These are phyloP conservation scores for Blastobotrys parvus DNA, from an alignment of 805 yeast genomes.

Conservation along the genomic window DNA sequence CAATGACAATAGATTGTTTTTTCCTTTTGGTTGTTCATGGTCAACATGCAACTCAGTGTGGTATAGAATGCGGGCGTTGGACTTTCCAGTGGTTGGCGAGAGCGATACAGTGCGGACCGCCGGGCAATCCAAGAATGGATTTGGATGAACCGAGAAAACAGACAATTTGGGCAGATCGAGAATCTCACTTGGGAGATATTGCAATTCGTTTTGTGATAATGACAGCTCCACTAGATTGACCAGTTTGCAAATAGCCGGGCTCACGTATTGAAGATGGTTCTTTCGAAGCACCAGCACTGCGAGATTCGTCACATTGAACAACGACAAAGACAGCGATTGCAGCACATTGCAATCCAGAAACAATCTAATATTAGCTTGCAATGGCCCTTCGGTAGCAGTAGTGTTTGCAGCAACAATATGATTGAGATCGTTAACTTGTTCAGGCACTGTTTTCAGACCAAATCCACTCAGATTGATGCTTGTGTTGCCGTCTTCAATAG, in stretches of 20 bases:
- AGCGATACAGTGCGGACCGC: too few relatives aligned
- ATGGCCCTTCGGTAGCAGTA: constrained; percentile 11
- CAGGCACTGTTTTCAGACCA: constrained; percentile 26
- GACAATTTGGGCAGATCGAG: constrained; percentile 21
- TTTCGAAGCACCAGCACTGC: constrained; percentile 29
- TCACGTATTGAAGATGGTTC: constrained; percentile 26
- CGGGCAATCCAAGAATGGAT: constrained; percentile 21
- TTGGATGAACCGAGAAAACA: constrained; percentile 29
- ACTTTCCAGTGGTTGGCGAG: too few relatives aligned
- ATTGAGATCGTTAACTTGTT: constrained; percentile 28
- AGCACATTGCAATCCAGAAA: constrained; percentile 26
- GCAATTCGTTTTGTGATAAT: constrained; percentile 28
- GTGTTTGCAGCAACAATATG: constrained; percentile 18
- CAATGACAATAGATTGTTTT: too few relatives aligned
- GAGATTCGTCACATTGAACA: constrained; percentile 28
- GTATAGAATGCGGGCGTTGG: too few relatives aligned
- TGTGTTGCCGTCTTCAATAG: constrained; percentile 12
- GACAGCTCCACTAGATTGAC: constrained; percentile 27
- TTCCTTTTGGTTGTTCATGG: neutral
- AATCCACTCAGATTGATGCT: constrained; percentile 17
- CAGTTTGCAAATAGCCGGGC: constrained; percentile 27
- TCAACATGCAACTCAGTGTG: neutral
- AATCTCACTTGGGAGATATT: constrained; percentile 30
- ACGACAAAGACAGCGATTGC: constrained; percentile 18
- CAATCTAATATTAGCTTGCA: constrained; percentile 23